Evolutionary conservation across 208 protist species (phyloP).

Genomic region (Trypanosoma cruzi): DNA sequence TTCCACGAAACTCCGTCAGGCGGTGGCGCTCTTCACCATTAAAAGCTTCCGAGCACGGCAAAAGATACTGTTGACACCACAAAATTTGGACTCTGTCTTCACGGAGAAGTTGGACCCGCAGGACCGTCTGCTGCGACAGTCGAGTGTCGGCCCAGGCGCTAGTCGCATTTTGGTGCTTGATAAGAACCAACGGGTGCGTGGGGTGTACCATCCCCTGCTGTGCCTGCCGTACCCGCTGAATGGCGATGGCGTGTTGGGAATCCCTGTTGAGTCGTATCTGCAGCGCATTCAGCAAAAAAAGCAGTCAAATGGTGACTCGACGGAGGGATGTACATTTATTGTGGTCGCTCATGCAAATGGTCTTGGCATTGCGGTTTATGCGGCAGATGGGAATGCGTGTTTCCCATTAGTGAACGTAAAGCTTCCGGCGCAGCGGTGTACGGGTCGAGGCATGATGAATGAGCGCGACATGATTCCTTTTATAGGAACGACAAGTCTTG

Average conservation of each 20-base stretch:
- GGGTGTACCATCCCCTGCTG: slow-evolving; percentile 71
- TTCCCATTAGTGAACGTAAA: slow-evolving; percentile 30
- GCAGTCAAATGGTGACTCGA: slow-evolving; percentile 5
- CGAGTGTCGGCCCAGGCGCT: slow-evolving; percentile 49
- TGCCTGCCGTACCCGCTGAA: slow-evolving; percentile 72
- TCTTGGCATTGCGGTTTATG: slow-evolving; percentile 26
- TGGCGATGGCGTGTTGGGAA: slow-evolving; percentile 49
- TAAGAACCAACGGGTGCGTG: slow-evolving; percentile 73
- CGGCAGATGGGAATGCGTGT: slow-evolving; percentile 11
- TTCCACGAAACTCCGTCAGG: slow-evolving; percentile 24
- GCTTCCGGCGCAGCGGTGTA: slow-evolving; percentile 17
- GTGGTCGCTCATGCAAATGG: slow-evolving; percentile 32
- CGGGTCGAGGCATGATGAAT: slow-evolving; percentile 15
- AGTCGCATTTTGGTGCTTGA: slow-evolving; percentile 85
- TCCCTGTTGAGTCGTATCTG: slow-evolving; percentile 58
- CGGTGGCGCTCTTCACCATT: slow-evolving; percentile 84
- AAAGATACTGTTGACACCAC: slow-evolving; percentile 49
- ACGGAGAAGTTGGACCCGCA: slow-evolving; percentile 38
- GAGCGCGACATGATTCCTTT: slow-evolving; percentile 36
- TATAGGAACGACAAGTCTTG: slow-evolving; percentile 34
- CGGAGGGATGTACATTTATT: slow-evolving; percentile 20
- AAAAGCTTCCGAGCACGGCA: slow-evolving; percentile 74
- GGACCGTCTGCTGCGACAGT: slow-evolving; percentile 80
- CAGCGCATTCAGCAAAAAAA: slow-evolving; percentile 20
- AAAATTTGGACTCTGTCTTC: slow-evolving; percentile 40